Base-by-base conservation (phyloP, 805 yeast species). In the Candida insectorum region DNA sequence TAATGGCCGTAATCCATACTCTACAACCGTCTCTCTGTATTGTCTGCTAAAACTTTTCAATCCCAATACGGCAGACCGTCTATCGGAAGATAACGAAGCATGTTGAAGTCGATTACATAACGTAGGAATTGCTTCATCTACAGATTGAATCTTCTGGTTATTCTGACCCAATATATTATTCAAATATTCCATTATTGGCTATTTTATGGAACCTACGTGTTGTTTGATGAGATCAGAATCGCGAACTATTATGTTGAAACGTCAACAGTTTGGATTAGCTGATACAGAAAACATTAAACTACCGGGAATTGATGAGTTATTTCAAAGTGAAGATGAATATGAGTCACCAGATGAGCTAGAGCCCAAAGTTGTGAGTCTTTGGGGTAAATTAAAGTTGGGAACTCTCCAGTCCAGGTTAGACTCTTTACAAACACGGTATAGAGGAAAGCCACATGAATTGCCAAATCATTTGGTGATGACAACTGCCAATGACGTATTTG, bases 21-120 rank as follows among this genome's bases (percentile, higher is more conserved):
- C 94, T 28, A 89, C 86, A 2, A 93, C 97, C 2, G 81, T 69
- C 57, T 93, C 99, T 40, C 98, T 66, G 54, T 82, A 87, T 47
- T 87, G 86, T 36, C 97, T 71, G 39, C 94, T 78, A 54, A 87
- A 88, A 26, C 94, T 85, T 52, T 91, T 89, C 42, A 93, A 65
- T 0, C 95, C 91, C 23, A 91, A 68, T 4, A 91, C 85, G 0
- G 97, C 97, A 2, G 96, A 91, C 34, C 95, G 66, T 41, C 97
- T 70, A 59, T 93, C 98, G 18, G 84, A 78, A 2, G 93, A 70
- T 41, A 85, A 59, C 0, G 83, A 81, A 3, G 97, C 81, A 60
- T 93, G 87, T 27, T 79, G 76, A 35, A 91, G 73, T 26, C 97
- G 69, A 53, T 94, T 96, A 46, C 96, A 85, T 27, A 93, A 67